Conservation (phyloP, 2,329 filamentous ascomycete genomes). For the Fusarium haematococcum region DNA sequence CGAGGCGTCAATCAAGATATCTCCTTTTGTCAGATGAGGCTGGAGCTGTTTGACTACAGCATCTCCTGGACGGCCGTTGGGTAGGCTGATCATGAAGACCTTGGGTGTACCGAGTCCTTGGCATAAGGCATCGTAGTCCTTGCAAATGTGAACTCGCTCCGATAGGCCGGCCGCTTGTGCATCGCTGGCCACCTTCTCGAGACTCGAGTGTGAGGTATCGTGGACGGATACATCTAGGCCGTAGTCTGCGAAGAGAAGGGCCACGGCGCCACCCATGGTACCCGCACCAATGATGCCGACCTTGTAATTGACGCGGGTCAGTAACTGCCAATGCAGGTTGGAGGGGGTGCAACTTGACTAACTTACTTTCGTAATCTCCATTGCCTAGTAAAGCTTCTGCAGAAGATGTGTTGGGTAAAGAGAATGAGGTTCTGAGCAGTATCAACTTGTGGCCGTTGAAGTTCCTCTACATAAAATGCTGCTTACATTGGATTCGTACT, state of each 20-base stretch:
- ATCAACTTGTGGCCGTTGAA: background rate
- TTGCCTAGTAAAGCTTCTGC: background rate
- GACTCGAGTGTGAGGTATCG: conserved; percentile 3
- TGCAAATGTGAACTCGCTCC: conserved; percentile 12
- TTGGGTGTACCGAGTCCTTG: conserved; percentile 21
- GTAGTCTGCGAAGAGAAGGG: conserved; percentile 18
- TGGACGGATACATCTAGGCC: conserved; percentile 11
- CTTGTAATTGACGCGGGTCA: background rate
- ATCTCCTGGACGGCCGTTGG: conserved; percentile 26
- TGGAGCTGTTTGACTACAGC: conserved; percentile 14
- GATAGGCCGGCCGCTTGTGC: conserved; percentile 8
- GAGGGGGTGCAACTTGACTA: too few species aligned
- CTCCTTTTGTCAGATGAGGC: conserved; percentile 65
- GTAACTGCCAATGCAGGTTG: background rate
- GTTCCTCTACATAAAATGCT: background rate
- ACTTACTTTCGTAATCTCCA: conserved; percentile 19
- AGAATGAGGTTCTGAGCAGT: background rate
- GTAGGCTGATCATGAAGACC: conserved; percentile 33
- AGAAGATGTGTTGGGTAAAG: background rate
- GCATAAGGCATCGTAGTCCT: conserved; percentile 27
- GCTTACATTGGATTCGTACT: background rate
- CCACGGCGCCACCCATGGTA: conserved; percentile 19
- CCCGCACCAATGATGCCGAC: conserved; percentile 23
- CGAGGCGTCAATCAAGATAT: conserved; percentile 76
- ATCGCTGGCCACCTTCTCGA: conserved; percentile 14